Conservation (phyloP, 495 filamentous ascomycete species). For the Penicillium manginii region DNA sequence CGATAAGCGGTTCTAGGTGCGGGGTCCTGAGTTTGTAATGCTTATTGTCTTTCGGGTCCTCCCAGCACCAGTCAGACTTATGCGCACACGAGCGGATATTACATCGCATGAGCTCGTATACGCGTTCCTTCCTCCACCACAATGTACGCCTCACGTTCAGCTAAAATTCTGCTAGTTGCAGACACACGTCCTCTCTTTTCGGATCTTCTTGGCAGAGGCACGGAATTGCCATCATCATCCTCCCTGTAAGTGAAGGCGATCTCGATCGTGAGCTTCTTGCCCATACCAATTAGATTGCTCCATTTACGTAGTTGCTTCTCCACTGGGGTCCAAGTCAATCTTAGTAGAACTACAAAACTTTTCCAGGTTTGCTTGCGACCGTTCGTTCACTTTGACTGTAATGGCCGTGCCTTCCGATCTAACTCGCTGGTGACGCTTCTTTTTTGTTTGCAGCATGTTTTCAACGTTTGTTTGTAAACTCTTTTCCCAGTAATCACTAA, state of each 20-base stretch:
- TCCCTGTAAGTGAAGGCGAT: constrained; percentile 21
- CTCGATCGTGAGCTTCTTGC: constrained; percentile 15
- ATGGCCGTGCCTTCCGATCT: constrained; percentile 7
- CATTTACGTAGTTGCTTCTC: constrained; percentile 19
- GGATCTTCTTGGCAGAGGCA: constrained; percentile 6
- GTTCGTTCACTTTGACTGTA: constrained; percentile 2
- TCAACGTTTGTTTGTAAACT: no score
- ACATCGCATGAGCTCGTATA: constrained; percentile 13
- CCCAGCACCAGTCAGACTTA: constrained; percentile 27
- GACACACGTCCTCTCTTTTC: constrained; percentile 22
- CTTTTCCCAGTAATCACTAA: no score
- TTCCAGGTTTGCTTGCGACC: constrained; percentile 7
- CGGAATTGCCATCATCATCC: constrained; percentile 13
- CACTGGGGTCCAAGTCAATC: constrained; percentile 9
- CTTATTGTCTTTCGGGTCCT: constrained; percentile 12
- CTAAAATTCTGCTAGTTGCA: constrained; percentile 21
- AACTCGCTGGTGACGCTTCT: constrained; percentile 9
- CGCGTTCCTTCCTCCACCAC: constrained; percentile 14
- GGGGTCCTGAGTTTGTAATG: constrained; percentile 7
- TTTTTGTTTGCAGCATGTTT: constrained; percentile 1
- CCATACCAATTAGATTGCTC: constrained; percentile 18
- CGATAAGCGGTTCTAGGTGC: not conserved
- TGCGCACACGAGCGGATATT: constrained; percentile 7
- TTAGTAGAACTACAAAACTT: constrained; percentile 9
- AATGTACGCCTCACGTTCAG: constrained; percentile 19